A percentile compares a stretch with the other conserved stretches of the same genome.
These are phyloP conservation scores for Pecoramyces ruminantium DNA, from an alignment of 192 early-diverging fungal genomes.

Conservation along the genomic window DNA sequence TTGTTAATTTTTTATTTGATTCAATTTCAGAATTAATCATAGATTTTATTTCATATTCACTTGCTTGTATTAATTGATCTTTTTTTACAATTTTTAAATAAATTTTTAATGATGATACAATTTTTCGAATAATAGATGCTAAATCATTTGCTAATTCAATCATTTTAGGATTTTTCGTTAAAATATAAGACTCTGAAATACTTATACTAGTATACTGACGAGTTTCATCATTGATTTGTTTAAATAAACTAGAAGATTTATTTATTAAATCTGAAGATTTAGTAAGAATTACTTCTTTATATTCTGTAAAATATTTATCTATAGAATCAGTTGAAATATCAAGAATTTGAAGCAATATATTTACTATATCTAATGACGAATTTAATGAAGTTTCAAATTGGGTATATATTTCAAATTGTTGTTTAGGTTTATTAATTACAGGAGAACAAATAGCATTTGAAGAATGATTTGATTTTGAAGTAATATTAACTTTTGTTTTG, in stretches of 20 bases:
- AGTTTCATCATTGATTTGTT: not conserved
- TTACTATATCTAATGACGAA: not conserved
- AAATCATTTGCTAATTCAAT: not conserved
- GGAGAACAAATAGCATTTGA: not conserved
- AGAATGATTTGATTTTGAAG: not conserved
- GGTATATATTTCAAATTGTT: not conserved
- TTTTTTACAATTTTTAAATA: not conserved
- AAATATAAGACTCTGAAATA: not conserved
- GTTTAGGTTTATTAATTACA: not conserved
- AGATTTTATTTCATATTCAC: not conserved
- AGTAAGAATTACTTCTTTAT: not conserved
- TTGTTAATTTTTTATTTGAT: not conserved
- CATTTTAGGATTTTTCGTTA: not conserved
- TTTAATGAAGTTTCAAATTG: not conserved
- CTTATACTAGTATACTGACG: not conserved
- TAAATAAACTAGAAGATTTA: not conserved
- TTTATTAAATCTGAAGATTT: not conserved
- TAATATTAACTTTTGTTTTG: not conserved
- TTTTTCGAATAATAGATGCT: not conserved
- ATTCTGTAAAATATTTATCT: not conserved
- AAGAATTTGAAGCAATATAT: not conserved
- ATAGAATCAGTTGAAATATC: not conserved
- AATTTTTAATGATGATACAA: not conserved
- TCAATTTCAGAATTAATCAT: not conserved
- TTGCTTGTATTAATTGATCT: not conserved